These are phyloP conservation scores for Alternaria gaisen DNA, from an alignment of 2,329 filamentous ascomycete species.

Conservation along the genomic window DNA sequence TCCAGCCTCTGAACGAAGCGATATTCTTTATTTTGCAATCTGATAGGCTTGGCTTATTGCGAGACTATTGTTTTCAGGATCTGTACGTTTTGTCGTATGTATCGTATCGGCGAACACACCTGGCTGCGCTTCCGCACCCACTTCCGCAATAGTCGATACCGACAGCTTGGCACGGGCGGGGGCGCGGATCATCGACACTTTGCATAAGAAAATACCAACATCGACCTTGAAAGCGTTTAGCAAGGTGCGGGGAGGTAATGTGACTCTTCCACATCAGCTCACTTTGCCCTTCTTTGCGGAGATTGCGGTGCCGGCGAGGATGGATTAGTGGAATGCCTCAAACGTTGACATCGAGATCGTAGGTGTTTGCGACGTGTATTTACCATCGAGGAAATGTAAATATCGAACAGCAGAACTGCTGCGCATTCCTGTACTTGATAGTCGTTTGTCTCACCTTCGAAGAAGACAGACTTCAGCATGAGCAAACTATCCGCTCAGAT, in stretches of 20 bases:
- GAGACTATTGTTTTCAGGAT: background rate
- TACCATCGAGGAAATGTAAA: background rate
- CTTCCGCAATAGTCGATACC: slow-evolving; percentile 9
- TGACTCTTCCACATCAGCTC: background rate
- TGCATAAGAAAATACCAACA: background rate
- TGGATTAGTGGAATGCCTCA: background rate
- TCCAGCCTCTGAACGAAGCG: background rate
- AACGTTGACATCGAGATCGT: background rate
- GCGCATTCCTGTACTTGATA: background rate
- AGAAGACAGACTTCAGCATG: background rate
- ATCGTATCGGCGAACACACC: background rate
- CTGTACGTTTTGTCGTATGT: background rate
- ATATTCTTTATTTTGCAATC: background rate
- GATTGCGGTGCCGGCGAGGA: slow-evolving; percentile 4
- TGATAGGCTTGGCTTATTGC: background rate
- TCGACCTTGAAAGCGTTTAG: background rate
- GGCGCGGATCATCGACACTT: background rate
- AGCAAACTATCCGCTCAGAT: background rate
- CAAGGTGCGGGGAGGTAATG: background rate
- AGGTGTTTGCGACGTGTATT: background rate
- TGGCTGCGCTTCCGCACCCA: slow-evolving; percentile 12
- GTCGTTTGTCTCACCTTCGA: background rate
- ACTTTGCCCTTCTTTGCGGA: background rate
- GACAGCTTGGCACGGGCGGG: slow-evolving; percentile 3
- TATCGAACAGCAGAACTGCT: background rate